Evolutionary conservation across 139 green algal species (phyloP), one percentile per base, ranked within the genome.

Genomic region (Chlamydomonas asymmetrica): DNA sequence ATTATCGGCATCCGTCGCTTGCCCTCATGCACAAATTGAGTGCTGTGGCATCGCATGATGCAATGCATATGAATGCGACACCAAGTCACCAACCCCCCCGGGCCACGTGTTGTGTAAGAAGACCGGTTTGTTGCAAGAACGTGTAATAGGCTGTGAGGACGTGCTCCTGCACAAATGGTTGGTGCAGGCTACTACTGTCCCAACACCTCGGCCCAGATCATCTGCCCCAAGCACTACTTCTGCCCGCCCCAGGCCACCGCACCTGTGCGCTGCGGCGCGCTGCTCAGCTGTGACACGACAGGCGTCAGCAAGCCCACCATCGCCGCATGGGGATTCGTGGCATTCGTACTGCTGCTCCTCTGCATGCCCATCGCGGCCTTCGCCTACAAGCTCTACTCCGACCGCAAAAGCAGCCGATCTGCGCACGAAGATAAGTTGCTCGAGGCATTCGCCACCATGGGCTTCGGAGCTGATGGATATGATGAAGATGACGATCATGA

Each of bases 101-200:
- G n/a, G n/a, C n/a, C n/a, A n/a, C n/a, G n/a, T n/a, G n/a, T n/a
- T n/a, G n/a, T n/a, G n/a, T n/a, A n/a, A n/a, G n/a, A n/a, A n/a
- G n/a, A n/a, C n/a, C n/a, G n/a, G n/a, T n/a, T n/a, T n/a, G n/a
- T n/a, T n/a, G n/a, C n/a, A n/a, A n/a, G n/a, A n/a, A n/a, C n/a
- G n/a, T n/a, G n/a, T n/a, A n/a, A n/a, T n/a, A n/a, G n/a, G n/a
- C n/a, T n/a, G n/a, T n/a, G n/a, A n/a, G n/a, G n/a, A n/a, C n/a
- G n/a, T n/a, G n/a, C n/a, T n/a, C n/a, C n/a, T n/a, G n/a, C n/a
- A n/a, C n/a, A n/a, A n/a, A n/a, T n/a, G n/a, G n/a, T n/a, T n/a
- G n/a, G 66, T 43, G 49, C 39, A 50, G 80, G 80, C 40, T 75
- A 71, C 71, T 83, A 78, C 65, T 86, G 80, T 52, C 75, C 80